phyloP scores from a whole-genome alignment of 1,139 yeast genomes.

The Debaryomyces udenii region DNA sequence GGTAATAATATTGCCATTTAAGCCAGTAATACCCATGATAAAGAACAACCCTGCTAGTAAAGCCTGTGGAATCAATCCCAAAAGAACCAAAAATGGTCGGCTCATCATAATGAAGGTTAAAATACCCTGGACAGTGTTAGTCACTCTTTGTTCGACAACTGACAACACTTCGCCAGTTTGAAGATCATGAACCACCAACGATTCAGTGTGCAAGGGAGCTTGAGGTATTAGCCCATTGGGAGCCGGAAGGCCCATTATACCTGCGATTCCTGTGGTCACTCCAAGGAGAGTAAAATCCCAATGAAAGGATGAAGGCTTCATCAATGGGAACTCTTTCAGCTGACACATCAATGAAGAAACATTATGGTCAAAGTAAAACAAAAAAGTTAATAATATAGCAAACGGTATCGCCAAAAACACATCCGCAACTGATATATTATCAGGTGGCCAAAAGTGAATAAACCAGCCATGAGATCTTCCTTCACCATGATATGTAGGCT shows the following conservation, averaged over 20 bases:
- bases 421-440: conserved; percentile 65
- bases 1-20: conserved; percentile 67
- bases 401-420: conserved; percentile 91
- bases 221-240: conserved; percentile 97
- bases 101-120: conserved; percentile 87
- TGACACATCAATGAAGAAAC: conserved; percentile 93
- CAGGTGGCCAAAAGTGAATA: conserved; percentile 70
- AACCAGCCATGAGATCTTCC: conserved; percentile 67
- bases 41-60: conserved; percentile 90
- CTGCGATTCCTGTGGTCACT: conserved; percentile 82
- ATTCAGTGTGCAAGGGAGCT: conserved; percentile 89
- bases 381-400: conserved; percentile 77
- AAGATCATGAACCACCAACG: conserved; percentile 64
- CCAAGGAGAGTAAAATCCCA: conserved; percentile 91
- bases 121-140: conserved; percentile 83
- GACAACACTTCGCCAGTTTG: conserved; percentile 45
- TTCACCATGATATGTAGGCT: conserved; percentile 58
- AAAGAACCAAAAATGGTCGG: conserved; percentile 77
- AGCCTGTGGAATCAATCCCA: conserved; percentile 91
- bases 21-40: conserved; percentile 86
- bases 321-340: conserved; percentile 75
- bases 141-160: conserved; percentile 87
- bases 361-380: conserved; percentile 94
- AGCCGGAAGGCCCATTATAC: conserved; percentile 87
- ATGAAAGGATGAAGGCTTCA: conserved; percentile 87